These are phyloP conservation scores for Talaromyces verruculosus DNA, from an alignment of 2,329 filamentous ascomycete species.

Conservation along the genomic window DNA sequence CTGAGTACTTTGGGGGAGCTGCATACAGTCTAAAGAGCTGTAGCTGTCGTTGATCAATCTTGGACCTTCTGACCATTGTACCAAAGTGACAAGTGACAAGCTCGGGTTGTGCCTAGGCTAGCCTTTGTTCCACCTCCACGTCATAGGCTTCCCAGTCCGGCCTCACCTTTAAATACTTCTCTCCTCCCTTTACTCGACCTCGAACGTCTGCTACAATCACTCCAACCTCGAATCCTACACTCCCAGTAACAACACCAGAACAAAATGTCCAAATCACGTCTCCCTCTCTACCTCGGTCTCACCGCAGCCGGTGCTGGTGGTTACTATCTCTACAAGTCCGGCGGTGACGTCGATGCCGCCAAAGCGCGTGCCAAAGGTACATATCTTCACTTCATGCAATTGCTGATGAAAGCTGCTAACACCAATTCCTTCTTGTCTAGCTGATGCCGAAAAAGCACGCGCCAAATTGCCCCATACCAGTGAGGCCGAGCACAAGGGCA, in stretches of 20 bases:
- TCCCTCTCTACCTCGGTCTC: conserved; percentile 48
- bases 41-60: neutral
- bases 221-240: neutral
- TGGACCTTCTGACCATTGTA: neutral
- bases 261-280: conserved; percentile 34
- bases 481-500: conserved; percentile 54
- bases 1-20: neutral
- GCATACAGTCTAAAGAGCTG: neutral
- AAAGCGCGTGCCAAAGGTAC: conserved; percentile 80
- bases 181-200: too few species aligned
- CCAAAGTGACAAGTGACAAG: neutral
- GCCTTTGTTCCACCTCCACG: conserved; percentile 4
- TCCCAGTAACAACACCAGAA: neutral
- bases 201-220: neutral
- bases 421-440: conserved; percentile 47
- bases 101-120: neutral
- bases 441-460: conserved; percentile 70
- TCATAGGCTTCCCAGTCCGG: conserved; percentile 4
- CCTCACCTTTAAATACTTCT: conserved; percentile 6
- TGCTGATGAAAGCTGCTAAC: neutral
- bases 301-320: conserved; percentile 67
- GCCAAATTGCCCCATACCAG: conserved; percentile 65
- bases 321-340: conserved; percentile 89
- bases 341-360: conserved; percentile 77
- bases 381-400: neutral